Conservation (phyloP, 2,329 filamentous ascomycete species). For the Esteya vermicola region DNA sequence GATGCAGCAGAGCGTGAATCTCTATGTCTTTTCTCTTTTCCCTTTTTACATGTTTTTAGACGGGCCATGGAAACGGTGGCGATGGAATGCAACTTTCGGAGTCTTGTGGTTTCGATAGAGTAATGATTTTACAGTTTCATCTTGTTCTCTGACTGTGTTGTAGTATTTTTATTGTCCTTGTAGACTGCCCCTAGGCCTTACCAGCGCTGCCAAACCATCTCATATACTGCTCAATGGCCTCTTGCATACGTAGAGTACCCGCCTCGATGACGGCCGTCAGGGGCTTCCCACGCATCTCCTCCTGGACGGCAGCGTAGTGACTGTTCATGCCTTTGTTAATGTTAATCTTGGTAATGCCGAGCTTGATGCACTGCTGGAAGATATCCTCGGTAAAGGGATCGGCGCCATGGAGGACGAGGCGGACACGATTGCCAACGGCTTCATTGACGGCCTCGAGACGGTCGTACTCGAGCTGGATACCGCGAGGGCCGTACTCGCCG, state of each 20-base stretch:
- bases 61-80: too few species aligned
- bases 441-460: neutral
- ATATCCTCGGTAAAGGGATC: constrained; percentile 31
- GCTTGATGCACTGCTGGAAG: constrained; percentile 32
- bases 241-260: constrained; percentile 30
- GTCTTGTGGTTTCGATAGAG: too few species aligned
- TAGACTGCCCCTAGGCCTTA: constrained; percentile 19
- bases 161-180: neutral
- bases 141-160: too few species aligned
- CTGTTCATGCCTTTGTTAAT: too few species aligned
- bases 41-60: too few species aligned
- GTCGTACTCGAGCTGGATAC: neutral
- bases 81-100: too few species aligned
- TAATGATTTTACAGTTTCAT: too few species aligned
- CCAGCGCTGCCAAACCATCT: constrained; percentile 29
- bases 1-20: too few species aligned
- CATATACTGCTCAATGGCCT: constrained; percentile 32
- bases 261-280: constrained; percentile 32
- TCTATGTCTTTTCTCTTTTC: too few species aligned
- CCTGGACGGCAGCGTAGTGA: too few species aligned
- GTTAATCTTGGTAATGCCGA: constrained; percentile 41
- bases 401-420: constrained; percentile 39
- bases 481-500: constrained; percentile 19
- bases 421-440: constrained; percentile 16
- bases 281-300: constrained; percentile 30